Base-by-base conservation (phyloP, 2,329 filamentous ascomycete genomes). In the Monilinia aucupariae region DNA sequence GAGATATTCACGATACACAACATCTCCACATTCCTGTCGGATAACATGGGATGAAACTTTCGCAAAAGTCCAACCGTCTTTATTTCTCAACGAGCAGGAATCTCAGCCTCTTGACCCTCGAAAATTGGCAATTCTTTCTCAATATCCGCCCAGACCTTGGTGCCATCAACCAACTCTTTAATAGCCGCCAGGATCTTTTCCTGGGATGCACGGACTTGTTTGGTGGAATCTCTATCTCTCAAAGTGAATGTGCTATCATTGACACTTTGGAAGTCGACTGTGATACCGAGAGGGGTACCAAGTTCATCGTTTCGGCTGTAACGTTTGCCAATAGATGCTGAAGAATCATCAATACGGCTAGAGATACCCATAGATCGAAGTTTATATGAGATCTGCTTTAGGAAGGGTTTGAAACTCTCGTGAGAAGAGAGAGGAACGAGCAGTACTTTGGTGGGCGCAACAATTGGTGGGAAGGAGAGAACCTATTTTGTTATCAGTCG, bases 261-360 rank as follows among this genome's bases (percentile, higher is more conserved):
- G 69, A 96, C 80, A 54, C 91, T 96, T 81, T 97, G 91, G 83
- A 97, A 97, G 76, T 97, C 93, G 65, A 97, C 85, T 0, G 93
- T 97, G 76, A 97, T 87, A 74, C 92, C 93, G 68, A 97, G 87
- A 9, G 93, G 91, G 51, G 94, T 97, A 72, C 93, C 94, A 64
- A 97, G 84, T 79, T 97, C 93, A 76, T 97, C 93, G 75, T 97
- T 97, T 72, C 94, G 87, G 74, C 89, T 87, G 77, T 96, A 97
- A 61, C 93, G 89, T 82, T 96, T 96, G 75, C 93, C 93, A 71
- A 97, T 97, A 67, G 87, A 92, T 66, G 92, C 92, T 34, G 89
- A 91, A 17, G 91, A 96, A 76, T 94, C 90, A 73, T 97, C 94
- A 45, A 97, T 85, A 65, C 90, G 88, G 80, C 85, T 96, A 50